Base-by-base conservation (phyloP, 2,329 filamentous ascomycete species). In the Sarocladiaceae sp. region DNA sequence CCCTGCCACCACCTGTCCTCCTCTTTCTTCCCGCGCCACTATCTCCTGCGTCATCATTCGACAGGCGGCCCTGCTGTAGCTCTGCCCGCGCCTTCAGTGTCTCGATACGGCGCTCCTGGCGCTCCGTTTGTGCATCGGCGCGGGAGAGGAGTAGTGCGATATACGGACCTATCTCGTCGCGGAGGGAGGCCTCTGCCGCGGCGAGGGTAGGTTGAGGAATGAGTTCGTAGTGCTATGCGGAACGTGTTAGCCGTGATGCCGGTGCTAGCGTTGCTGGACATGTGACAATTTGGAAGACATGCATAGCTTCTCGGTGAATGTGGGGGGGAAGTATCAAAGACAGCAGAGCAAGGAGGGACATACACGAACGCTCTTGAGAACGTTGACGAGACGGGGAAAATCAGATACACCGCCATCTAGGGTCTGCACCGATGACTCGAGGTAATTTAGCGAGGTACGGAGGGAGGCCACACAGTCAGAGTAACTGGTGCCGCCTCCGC, bases 211-310 rank as follows among this genome's bases (percentile, higher is more conserved):
- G 80, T 60, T 95, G 88, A 13, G 89, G 87, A 54, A 95, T 86
- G 33, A 95, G 81, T 63, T 96, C 90, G 66, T 95, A 96, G 68
- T 95, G 90, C 83, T 94, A n/a, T n/a, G n/a, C n/a, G n/a, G n/a
- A n/a, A n/a, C n/a, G n/a, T n/a, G n/a, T n/a, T n/a, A n/a, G n/a
- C n/a, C n/a, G n/a, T n/a, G n/a, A n/a, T n/a, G n/a, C n/a, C n/a
- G n/a, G n/a, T n/a, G n/a, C n/a, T n/a, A n/a, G n/a, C n/a, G n/a
- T n/a, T n/a, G n/a, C n/a, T n/a, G n/a, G n/a, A n/a, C n/a, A n/a
- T n/a, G n/a, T n/a, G n/a, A n/a, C n/a, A n/a, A n/a, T n/a, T n/a
- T n/a, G n/a, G n/a, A n/a, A n/a, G n/a, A n/a, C n/a, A n/a, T n/a
- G n/a, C n/a, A n/a, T n/a, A n/a, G n/a, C n/a, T n/a, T n/a, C n/a